These are phyloP conservation scores for Eimeria maxima DNA, from an alignment of 169 alveolate species.

Conservation along the genomic window DNA sequence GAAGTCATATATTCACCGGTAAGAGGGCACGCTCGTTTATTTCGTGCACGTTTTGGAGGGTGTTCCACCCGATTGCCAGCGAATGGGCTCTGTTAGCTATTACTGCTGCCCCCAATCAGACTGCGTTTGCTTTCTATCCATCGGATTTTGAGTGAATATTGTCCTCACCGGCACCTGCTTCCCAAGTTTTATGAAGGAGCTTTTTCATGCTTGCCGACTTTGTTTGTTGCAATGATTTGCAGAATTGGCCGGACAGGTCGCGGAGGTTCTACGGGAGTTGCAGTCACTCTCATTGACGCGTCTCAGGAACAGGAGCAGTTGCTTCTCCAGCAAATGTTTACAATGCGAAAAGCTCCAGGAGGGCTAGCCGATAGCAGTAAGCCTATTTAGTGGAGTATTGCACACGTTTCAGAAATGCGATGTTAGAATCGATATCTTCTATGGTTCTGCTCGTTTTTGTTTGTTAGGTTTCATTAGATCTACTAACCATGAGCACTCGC, in stretches of 20 bases:
- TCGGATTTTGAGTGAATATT: neutral
- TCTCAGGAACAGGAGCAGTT: slow-evolving; percentile 68
- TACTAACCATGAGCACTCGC: neutral
- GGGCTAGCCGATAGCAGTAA: neutral
- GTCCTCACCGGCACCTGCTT: neutral
- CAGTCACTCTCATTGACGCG: slow-evolving; percentile 78
- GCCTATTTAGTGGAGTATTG: neutral
- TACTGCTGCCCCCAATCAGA: too few relatives aligned
- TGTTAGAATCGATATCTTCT: neutral
- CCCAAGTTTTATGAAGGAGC: neutral
- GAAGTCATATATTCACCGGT: slow-evolving; percentile 93
- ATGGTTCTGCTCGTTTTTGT: too few relatives aligned
- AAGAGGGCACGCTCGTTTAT: slow-evolving; percentile 51
- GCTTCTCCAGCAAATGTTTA: slow-evolving; percentile 55
- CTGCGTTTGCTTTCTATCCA: too few relatives aligned
- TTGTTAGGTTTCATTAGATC: neutral
- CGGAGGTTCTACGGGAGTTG: slow-evolving; percentile 85
- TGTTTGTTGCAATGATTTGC: neutral
- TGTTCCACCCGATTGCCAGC: too few relatives aligned
- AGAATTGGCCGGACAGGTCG: slow-evolving; percentile 86
- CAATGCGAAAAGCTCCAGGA: neutral
- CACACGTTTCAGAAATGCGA: neutral
- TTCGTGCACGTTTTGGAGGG: neutral
- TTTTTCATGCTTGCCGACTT: neutral
- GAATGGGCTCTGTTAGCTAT: too few relatives aligned